Conservation (phyloP, 495 filamentous ascomycete genomes). For the Rusavskia elegans region DNA sequence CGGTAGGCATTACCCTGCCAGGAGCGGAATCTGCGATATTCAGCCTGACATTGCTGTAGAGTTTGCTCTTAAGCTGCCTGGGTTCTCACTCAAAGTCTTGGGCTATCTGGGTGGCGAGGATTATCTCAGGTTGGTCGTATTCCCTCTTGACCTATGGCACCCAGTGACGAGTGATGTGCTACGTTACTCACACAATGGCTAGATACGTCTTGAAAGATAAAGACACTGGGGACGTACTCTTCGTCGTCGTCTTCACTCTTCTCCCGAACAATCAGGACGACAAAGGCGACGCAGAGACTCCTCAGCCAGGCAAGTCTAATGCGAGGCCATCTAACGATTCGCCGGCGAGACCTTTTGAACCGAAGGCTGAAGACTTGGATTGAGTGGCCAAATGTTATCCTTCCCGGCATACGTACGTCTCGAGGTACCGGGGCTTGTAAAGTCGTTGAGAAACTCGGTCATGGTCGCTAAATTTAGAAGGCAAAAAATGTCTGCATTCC, state of each 20-base stretch:
- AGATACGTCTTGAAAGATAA: slow-evolving; percentile 80
- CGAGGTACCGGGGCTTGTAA: too few relatives aligned
- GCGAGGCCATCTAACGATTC: neutral
- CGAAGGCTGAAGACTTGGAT: slow-evolving; percentile 10
- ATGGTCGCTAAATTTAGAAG: too few relatives aligned
- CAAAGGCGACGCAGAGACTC: slow-evolving; percentile 22
- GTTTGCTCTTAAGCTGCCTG: slow-evolving; percentile 66
- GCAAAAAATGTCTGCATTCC: too few relatives aligned
- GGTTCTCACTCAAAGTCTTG: slow-evolving; percentile 58
- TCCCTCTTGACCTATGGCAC: neutral
- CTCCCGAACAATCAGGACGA: slow-evolving; percentile 46
- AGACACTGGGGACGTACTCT: slow-evolving; percentile 48
- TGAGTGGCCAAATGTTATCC: neutral
- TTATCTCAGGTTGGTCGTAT: slow-evolving; percentile 21
- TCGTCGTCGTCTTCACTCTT: slow-evolving; percentile 66
- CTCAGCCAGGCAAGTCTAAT: neutral
- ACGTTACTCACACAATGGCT: slow-evolving; percentile 34
- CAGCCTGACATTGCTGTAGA: slow-evolving; percentile 19
- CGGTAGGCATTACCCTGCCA: slow-evolving; percentile 22
- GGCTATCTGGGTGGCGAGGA: slow-evolving; percentile 69
- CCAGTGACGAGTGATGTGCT: neutral
- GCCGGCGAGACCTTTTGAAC: slow-evolving; percentile 5
- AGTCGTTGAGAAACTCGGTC: too few relatives aligned
- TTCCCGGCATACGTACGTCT: too few relatives aligned
- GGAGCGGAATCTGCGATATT: too few relatives aligned